Evolutionary conservation across 2,329 filamentous ascomycete genomes (phyloP).

Genomic region (Grosmannia serpens): DNA sequence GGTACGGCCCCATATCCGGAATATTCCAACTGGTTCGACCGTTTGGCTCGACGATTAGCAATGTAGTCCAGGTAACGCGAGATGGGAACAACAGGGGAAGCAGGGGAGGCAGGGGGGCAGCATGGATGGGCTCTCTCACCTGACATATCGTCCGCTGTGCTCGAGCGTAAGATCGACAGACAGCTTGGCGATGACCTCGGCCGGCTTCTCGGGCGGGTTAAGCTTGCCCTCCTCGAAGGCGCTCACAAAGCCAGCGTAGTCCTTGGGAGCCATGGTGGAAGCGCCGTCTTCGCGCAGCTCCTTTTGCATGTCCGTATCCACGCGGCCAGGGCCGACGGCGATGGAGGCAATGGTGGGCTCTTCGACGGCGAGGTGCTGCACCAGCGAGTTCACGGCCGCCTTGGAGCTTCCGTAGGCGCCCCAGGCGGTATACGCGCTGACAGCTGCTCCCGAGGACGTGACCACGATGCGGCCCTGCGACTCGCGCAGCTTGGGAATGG

Average conservation of each 20-base stretch:
- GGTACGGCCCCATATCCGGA: conserved; percentile 36
- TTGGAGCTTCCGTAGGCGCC: conserved; percentile 74
- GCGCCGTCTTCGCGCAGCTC: conserved; percentile 55
- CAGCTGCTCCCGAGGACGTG: conserved; percentile 68
- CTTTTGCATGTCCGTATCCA: conserved; percentile 87
- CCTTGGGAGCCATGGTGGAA: conserved; percentile 36
- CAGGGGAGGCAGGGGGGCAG: no score
- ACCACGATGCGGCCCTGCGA: conserved; percentile 63
- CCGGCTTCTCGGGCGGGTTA: conserved; percentile 73
- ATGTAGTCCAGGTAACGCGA: neutral
- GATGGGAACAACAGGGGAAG: neutral
- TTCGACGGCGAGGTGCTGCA: conserved; percentile 60
- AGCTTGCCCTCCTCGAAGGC: conserved; percentile 61
- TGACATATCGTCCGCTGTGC: conserved; percentile 67
- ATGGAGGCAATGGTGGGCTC: conserved; percentile 66
- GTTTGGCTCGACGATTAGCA: neutral
- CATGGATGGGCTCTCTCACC: conserved; percentile 30
- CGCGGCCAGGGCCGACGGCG: conserved; percentile 64
- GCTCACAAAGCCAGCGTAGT: conserved; percentile 57
- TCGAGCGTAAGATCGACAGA: conserved; percentile 51
- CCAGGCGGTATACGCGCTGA: conserved; percentile 58
- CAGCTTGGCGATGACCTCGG: conserved; percentile 73
- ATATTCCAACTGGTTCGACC: conserved; percentile 36
- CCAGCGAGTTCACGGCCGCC: conserved; percentile 71
- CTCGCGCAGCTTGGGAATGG: conserved; percentile 56